Evolutionary conservation across 1,139 yeast species (phyloP), one percentile per base, ranked within the genome.

Genomic region (Yamadazyma triangularis): DNA sequence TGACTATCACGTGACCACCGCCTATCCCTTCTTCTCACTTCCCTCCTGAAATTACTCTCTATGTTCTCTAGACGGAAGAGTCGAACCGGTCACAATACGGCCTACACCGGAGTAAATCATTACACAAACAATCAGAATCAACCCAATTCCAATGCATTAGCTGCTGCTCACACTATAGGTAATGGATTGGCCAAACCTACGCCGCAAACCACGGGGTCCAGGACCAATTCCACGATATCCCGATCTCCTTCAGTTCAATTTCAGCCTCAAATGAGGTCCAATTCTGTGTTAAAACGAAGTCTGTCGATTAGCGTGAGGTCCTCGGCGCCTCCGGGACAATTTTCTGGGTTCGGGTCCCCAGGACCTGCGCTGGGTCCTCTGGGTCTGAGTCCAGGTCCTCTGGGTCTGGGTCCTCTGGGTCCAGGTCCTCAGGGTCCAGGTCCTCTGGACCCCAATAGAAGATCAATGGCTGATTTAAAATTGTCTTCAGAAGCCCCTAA

Each of bases 161-260:
- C 74, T 6, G 74, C 74, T 4, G 74, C 74, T 2, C 47, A 64
- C 29, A 58, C 70, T 25, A 68, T 68, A 40, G 74, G 74, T 5
- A 53, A 64, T 10, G 28, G 27, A 13, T 24, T 36, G 4, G 40
- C 39, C 25, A 27, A 27, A 15, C 32, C 30, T 15, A 27, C 29
- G 15, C 32, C 30, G 13, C 35, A 27, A 13, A 25, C 28, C 15
- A 34, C 35, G 7, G 16, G 30, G 2, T n/a, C n/a, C n/a, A n/a
- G n/a, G n/a, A 35, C 27, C 13, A 25, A 30, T 16, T 33, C 35
- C 8, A 18, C 31, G 2, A 20, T 29, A 23, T 13, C 31, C n/a
- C 28, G 42, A 20, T 23, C 39, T 8, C 32, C 34, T 22, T 34
- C 45, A 11, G 22, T 40, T 4, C 46, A 40, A 24, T 18, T 18